These are phyloP conservation scores for Filosporella fistucella DNA, from an alignment of 495 filamentous ascomycete genomes.

Conservation along the genomic window DNA sequence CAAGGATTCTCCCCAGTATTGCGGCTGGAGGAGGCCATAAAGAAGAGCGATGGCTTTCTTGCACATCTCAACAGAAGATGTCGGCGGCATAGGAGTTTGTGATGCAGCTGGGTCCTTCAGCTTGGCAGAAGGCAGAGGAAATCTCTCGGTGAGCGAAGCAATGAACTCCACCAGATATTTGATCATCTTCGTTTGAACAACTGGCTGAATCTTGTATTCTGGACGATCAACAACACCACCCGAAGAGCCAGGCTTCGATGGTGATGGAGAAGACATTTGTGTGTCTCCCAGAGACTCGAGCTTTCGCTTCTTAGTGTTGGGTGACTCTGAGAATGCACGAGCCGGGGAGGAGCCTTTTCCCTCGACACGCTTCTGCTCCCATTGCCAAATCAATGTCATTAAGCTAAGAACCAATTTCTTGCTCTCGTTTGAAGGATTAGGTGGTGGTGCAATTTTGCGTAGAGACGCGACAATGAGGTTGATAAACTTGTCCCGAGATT, in stretches of 20 bases:
- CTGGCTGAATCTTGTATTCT: constrained; percentile 64
- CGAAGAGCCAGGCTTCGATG: constrained; percentile 29
- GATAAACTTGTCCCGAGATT: constrained; percentile 86
- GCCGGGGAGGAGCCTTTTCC: constrained; percentile 37
- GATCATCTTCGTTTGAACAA: constrained; percentile 70
- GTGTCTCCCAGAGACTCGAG: constrained; percentile 48
- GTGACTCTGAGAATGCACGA: constrained; percentile 58
- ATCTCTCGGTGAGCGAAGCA: constrained; percentile 79
- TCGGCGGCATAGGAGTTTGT: constrained; percentile 42
- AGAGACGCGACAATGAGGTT: constrained; percentile 84
- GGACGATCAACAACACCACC: constrained; percentile 44
- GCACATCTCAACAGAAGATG: constrained; percentile 64
- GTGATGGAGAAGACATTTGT: constrained; percentile 41
- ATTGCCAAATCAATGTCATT: constrained; percentile 83
- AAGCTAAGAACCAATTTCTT: constrained; percentile 89
- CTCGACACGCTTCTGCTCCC: constrained; percentile 79
- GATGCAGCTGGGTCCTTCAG: constrained; percentile 49
- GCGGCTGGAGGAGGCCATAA: constrained; percentile 79
- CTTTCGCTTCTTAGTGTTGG: constrained; percentile 70
- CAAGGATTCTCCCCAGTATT: constrained; percentile 81
- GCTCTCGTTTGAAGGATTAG: constrained; percentile 85
- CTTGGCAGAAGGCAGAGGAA: constrained; percentile 64
- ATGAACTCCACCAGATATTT: constrained; percentile 95
- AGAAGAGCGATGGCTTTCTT: constrained; percentile 80
- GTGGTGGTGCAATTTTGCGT: constrained; percentile 78